Percentiles rank a stretch among this genome's conserved stretches.
Conservation (phyloP, 306 rosid genomes). For the Neltuma alba region DNA sequence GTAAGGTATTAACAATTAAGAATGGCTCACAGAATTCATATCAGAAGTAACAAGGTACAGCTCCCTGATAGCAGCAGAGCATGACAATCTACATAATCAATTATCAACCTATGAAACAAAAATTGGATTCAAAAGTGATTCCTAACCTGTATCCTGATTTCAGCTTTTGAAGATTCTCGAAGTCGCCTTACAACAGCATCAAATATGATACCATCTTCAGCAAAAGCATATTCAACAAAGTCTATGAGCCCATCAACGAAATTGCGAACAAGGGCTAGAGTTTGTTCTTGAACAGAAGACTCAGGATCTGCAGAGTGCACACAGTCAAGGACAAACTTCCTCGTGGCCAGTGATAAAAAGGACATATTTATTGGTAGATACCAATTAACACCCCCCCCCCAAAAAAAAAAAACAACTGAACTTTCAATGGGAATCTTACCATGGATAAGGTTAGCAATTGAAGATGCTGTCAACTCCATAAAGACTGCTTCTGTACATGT, state of each 20-base stretch:
- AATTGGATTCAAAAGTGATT: conserved; percentile 37
- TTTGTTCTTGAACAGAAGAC: conserved; percentile 81
- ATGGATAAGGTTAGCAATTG: conserved; percentile 73
- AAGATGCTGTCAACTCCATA: conserved; percentile 72
- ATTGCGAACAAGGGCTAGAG: conserved; percentile 87
- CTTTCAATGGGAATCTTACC: conserved; percentile 53
- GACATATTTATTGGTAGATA: not conserved
- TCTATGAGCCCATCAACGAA: conserved; percentile 81
- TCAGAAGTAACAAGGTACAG: not conserved
- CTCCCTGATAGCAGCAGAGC: not conserved
- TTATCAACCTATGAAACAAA: conserved; percentile 3
- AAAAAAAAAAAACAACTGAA: conserved; percentile 6
- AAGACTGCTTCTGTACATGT: conserved; percentile 65
- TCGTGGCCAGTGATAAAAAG: not conserved
- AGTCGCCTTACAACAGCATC: conserved; percentile 80
- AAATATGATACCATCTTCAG: conserved; percentile 76
- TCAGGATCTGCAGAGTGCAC: conserved; percentile 72
- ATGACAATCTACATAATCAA: not conserved
- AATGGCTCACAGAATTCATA: not conserved
- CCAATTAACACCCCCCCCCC: conserved; percentile 7
- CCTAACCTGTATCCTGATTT: conserved; percentile 83
- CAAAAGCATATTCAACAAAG: conserved; percentile 65
- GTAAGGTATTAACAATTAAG: not conserved
- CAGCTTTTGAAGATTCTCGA: conserved; percentile 61
- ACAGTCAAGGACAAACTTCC: conserved; percentile 31